These are phyloP conservation scores for Lepidopterella palustris DNA, from an alignment of 495 filamentous ascomycete genomes.

Conservation along the genomic window DNA sequence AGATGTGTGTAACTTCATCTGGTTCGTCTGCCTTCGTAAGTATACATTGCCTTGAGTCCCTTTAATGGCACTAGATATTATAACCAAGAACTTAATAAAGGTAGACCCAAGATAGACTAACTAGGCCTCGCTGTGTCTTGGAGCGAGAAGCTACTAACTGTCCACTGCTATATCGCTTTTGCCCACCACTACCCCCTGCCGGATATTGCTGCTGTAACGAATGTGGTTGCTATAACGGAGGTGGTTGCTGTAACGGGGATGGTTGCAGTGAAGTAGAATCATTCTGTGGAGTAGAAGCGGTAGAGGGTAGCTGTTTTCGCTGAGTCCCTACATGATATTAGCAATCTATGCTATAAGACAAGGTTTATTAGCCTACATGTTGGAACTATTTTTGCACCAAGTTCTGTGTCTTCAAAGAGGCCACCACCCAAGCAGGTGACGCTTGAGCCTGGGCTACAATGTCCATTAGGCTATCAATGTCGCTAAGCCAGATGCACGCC, in stretches of 20 bases:
- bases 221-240: not conserved
- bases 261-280: not conserved
- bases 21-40: not conserved
- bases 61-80: not conserved
- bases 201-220: not conserved
- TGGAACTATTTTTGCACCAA: not conserved
- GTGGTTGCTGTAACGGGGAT: not conserved
- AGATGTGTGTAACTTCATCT: not conserved
- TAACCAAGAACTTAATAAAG: not conserved
- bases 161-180: not conserved
- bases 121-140: not conserved
- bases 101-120: not conserved
- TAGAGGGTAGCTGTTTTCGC: not conserved
- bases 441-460: not conserved
- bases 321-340: not conserved
- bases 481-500: slow-evolving; percentile 1
- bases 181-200: not conserved
- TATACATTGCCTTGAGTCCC: not conserved
- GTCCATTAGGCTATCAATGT: not conserved
- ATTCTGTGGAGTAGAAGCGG: not conserved
- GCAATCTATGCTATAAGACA: not conserved
- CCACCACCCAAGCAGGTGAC: not conserved
- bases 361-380: not conserved
- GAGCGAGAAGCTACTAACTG: not conserved
- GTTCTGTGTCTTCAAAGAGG: not conserved